A percentile compares a stretch with the other conserved stretches of the same genome.
phyloP scores from a whole-genome alignment of 2,329 filamentous ascomycete genomes.

The Tothia fuscella region DNA sequence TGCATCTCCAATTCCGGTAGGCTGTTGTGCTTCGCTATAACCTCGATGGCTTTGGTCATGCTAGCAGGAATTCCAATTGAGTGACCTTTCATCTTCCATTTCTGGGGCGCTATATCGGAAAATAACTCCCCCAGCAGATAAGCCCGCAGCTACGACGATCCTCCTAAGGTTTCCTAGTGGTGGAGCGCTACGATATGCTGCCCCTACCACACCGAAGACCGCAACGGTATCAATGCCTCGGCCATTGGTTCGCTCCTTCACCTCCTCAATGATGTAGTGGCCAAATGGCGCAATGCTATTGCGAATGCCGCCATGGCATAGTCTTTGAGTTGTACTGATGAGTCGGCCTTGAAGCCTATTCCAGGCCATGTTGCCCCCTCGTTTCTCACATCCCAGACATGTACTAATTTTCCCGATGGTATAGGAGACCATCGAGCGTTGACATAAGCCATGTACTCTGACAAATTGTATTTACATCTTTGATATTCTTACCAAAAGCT shows the following conservation, averaged over 20 bases:
- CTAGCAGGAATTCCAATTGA: slow-evolving; percentile 22
- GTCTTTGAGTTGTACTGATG: slow-evolving; percentile 23
- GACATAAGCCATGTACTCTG: slow-evolving; percentile 25
- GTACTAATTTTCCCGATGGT: slow-evolving; percentile 26
- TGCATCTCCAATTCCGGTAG: slow-evolving; percentile 19
- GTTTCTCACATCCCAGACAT: slow-evolving; percentile 34
- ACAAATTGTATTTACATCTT: no score
- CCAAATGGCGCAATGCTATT: no score
- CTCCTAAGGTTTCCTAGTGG: slow-evolving; percentile 19
- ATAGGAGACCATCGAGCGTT: slow-evolving; percentile 27
- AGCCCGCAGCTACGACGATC: slow-evolving; percentile 23
- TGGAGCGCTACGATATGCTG: slow-evolving; percentile 22
- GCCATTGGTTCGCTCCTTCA: slow-evolving; percentile 24
- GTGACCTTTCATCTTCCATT: slow-evolving; percentile 19
- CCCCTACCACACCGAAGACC: slow-evolving; percentile 26
- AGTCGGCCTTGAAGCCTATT: slow-evolving; percentile 27
- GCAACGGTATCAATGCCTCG: slow-evolving; percentile 31
- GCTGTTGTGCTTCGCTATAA: slow-evolving; percentile 22
- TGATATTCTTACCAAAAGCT: no score
- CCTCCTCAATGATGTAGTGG: no score
- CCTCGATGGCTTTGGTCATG: slow-evolving; percentile 22
- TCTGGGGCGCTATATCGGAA: slow-evolving; percentile 22
- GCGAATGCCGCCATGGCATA: no score
- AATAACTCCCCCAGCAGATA: slow-evolving; percentile 19
- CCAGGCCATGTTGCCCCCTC: slow-evolving; percentile 28